A percentile compares a stretch with the other conserved stretches of the same genome.
These are phyloP conservation scores for Maudiozyma saulgeensis DNA, from an alignment of 805 yeast genomes.

Conservation along the genomic window DNA sequence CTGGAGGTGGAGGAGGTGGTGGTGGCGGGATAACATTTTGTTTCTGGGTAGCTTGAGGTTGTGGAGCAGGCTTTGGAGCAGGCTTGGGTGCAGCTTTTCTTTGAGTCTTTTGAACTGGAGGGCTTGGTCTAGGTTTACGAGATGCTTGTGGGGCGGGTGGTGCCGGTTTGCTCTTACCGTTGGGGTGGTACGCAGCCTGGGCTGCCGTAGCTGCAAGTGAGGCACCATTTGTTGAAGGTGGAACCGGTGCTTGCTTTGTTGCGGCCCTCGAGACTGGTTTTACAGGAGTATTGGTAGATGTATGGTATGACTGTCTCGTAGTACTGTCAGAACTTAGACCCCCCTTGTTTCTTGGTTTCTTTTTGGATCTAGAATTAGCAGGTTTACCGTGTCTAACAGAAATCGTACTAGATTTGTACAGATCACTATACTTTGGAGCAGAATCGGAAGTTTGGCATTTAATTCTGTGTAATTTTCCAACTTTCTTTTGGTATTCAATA, in stretches of 20 bases:
- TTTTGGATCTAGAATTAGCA: slow-evolving; percentile 56
- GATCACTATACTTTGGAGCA: slow-evolving; percentile 61
- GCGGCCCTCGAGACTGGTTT: slow-evolving; percentile 22
- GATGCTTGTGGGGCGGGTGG: slow-evolving; percentile 10
- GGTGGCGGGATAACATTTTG: slow-evolving; percentile 43
- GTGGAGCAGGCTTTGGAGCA: slow-evolving; percentile 6
- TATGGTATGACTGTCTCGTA: slow-evolving; percentile 9
- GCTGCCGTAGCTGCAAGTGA: slow-evolving; percentile 35
- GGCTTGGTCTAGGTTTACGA: slow-evolving; percentile 17
- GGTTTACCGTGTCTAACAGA: slow-evolving; percentile 75
- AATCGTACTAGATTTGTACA: slow-evolving; percentile 82
- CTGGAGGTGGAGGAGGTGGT: slow-evolving; percentile 65
- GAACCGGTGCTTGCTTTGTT: slow-evolving; percentile 27
- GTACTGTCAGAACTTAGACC: slow-evolving; percentile 5
- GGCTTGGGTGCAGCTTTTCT: slow-evolving; percentile 32
- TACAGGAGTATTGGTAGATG: slow-evolving; percentile 8
- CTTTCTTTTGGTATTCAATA: slow-evolving; percentile 80
- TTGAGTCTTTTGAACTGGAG: slow-evolving; percentile 36
- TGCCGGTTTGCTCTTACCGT: slow-evolving; percentile 22
- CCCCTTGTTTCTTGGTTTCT: slow-evolving; percentile 57
- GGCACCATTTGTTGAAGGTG: slow-evolving; percentile 22
- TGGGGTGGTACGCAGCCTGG: slow-evolving; percentile 28
- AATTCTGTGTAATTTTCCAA: slow-evolving; percentile 67
- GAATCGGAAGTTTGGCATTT: slow-evolving; percentile 54
- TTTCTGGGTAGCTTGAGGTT: slow-evolving; percentile 5